Evolutionary conservation across 371 early-diverging fungal species (phyloP).

Genomic region (Capniomyces stellatus): DNA sequence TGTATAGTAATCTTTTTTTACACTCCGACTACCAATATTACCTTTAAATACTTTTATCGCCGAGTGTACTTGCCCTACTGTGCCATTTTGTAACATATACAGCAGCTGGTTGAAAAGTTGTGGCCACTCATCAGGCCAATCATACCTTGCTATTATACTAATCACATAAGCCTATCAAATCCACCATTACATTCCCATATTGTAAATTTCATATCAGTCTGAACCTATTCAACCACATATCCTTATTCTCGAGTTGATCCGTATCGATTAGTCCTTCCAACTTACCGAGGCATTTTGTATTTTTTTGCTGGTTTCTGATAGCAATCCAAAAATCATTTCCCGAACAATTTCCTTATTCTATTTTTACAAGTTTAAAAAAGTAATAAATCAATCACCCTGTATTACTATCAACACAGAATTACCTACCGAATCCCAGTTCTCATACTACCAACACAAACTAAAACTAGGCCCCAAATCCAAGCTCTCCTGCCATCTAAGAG

Average conservation of each 20-base stretch:
- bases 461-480: too few relatives aligned
- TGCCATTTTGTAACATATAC: constrained; percentile 41
- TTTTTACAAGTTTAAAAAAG: constrained; percentile 2
- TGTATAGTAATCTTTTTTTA: too few relatives aligned
- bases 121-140: constrained; percentile 94
- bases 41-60: constrained; percentile 59
- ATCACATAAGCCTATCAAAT: constrained; percentile 45
- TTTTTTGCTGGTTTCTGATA: constrained; percentile 9
- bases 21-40: not conserved
- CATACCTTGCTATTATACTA: constrained; percentile 73
- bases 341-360: constrained; percentile 12
- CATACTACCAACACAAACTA: too few relatives aligned
- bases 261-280: not conserved
- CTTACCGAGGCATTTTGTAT: constrained; percentile 15
- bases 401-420: not conserved
- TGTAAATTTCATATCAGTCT: too few relatives aligned
- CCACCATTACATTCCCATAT: too few relatives aligned
- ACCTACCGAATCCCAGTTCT: not conserved
- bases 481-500: too few relatives aligned
- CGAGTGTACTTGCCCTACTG: constrained; percentile 58
- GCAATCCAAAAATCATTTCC: constrained; percentile 12
- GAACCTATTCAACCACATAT: too few relatives aligned
- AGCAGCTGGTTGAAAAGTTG: constrained; percentile 62
- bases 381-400: constrained; percentile 4
- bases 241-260: too few relatives aligned